Conservation (phyloP, 129 eudicot species). For the Flaveria trinervia region DNA sequence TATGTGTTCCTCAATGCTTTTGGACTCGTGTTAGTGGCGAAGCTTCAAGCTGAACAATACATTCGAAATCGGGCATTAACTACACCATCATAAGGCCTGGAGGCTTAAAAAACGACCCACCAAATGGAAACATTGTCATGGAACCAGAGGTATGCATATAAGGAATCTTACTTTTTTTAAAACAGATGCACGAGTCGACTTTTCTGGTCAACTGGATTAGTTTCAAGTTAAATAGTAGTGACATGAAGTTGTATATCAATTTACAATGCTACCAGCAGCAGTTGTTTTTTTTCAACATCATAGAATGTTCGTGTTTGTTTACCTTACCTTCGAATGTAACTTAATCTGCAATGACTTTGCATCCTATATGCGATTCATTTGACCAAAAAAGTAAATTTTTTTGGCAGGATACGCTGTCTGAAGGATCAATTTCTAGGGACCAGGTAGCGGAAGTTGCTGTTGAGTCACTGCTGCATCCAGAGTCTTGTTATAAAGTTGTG, state of each 20-base stretch:
- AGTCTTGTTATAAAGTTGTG: constrained; percentile 80
- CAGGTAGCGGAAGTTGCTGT: constrained; percentile 93
- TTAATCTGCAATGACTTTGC: background rate
- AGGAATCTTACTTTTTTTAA: no score
- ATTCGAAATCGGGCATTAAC: constrained; percentile 62
- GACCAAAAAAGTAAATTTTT: background rate
- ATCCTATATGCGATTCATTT: background rate
- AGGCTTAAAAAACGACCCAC: constrained; percentile 83
- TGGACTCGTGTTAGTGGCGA: constrained; percentile 1
- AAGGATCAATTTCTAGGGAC: constrained; percentile 89
- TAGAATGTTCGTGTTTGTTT: background rate
- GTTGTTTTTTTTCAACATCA: no score
- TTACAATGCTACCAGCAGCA: no score
- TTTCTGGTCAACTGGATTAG: constrained; percentile 2
- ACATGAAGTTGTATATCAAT: no score
- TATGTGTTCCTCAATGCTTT: constrained; percentile 36
- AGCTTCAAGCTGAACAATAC: constrained; percentile 26
- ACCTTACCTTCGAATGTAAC: background rate
- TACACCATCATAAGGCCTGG: constrained; percentile 95
- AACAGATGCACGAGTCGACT: constrained; percentile 27
- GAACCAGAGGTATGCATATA: constrained; percentile 70
- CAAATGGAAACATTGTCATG: constrained; percentile 85
- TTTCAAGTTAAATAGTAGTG: background rate
- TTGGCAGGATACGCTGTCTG: constrained; percentile 66
- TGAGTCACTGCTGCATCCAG: constrained; percentile 71